Base-by-base conservation (phyloP, 2,329 filamentous ascomycete genomes). In the Chalara sp. region DNA sequence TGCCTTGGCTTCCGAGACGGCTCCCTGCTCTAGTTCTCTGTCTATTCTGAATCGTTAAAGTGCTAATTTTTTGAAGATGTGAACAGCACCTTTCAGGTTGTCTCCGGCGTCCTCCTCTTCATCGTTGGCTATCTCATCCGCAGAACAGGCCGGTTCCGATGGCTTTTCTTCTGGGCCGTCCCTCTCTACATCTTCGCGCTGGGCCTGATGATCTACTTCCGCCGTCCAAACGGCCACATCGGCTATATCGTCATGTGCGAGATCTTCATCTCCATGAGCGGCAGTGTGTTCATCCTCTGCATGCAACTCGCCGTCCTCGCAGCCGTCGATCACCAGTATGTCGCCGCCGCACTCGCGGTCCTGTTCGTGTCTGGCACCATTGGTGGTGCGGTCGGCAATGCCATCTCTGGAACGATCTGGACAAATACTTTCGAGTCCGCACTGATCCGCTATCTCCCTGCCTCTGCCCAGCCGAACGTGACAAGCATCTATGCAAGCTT, bases 371-470 rank as follows among this genome's bases (percentile, higher is more conserved):
- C 81, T 13, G 74, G 79, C 56, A 78, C 76, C 55, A 74, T 85
- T 54, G 83, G 81, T 39, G 75, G 73, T 39, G 79, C 81, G 1
- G 69, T 84, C 8, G 82, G 81, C 2, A 73, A 73, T 2, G 75
- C 81, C 12, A 75, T 87, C 47, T 78, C 81, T 2, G 76, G 76
- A 0, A 80, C 82, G 10, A 79, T 87, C 56, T 87, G 83, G 83
- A 80, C 78, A 0, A 74, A 76, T 55, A 75, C 77, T 1, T 79
- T 87, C 60, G 74, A 74, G 2, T 65, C 67, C 32, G 77, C 76
- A 11, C 70, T 86, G 4, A 58, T 61, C 31, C 56, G 64, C 33
- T 76, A 77, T 54, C 71, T 86, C 1, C 82, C 82, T 0, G 62
- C 53, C 5, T 55, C 57, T 1, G 64, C 61, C 0, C 53, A 63